Evolutionary conservation across 2,329 filamentous ascomycete species (phyloP), one percentile per base, ranked within the genome.

Genomic region (Xylariales sp.): DNA sequence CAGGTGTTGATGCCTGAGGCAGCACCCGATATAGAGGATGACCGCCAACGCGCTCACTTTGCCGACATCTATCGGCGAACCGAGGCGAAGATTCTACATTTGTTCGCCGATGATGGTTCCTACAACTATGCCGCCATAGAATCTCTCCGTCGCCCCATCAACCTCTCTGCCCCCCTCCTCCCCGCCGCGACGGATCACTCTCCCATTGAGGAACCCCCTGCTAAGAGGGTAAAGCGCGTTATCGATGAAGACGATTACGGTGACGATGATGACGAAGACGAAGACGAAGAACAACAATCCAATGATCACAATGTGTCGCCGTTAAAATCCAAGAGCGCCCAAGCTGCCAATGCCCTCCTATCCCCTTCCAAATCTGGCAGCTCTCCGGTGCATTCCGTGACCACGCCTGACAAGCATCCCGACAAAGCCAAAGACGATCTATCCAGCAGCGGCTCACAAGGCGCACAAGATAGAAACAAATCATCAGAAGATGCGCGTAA

Each of bases 211-310:
- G 75, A 83, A 54, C 76, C 78, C 37, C 78, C 81, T 25, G 66
- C 74, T 41, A 95, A 93, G 66, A 85, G 86, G 63, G 74, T 80
- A 32, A 85, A 84, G 60, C 76, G 87, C 53, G 72, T 79, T 57
- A 89, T 91, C 72, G 81, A 89, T 52, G 87, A 91, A 59, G 85
- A 89, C 53, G 84, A 91, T 63, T 90, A 91, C 56, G 86, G 85
- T 49, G 86, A 91, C 52, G 89, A 95, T 41, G 85, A 91, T 29
- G 85, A 88, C 13, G 78, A 84, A 8, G 83, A 87, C 2, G 80
- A 84, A 6, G 82, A 79, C 30, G 78, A 82, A 14, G 74, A 78
- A 2, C 68, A 77, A 64, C 68, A 74, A 46, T 70, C 75, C 48
- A 68, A 75, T 53, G 57, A 67, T 15, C 70, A 70, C 49, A 70